Conservation (phyloP, 148 eudicot species). For the Euryodendron excelsum region DNA sequence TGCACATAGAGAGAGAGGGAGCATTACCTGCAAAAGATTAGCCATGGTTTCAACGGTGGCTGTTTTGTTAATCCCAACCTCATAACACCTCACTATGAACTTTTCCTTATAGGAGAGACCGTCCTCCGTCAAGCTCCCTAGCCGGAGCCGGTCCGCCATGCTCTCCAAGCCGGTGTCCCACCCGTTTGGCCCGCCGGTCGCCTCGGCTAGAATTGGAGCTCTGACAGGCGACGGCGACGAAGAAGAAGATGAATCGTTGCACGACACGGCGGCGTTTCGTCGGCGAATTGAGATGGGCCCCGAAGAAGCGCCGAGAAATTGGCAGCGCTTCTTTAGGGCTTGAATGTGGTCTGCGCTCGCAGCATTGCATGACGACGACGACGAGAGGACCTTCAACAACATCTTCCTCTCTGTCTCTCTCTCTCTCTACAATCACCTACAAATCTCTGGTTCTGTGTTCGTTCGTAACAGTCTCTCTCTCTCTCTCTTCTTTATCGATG, state of each 20-base stretch:
- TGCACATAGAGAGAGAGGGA: background rate
- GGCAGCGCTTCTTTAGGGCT: slow-evolving; percentile 37
- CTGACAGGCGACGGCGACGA: slow-evolving; percentile 16
- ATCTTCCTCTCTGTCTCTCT: slow-evolving; percentile 6
- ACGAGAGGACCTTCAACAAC: slow-evolving; percentile 25
- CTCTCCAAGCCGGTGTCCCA: slow-evolving; percentile 19
- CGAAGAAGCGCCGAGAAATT: slow-evolving; percentile 26
- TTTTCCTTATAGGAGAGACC: slow-evolving; percentile 82
- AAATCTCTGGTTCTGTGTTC: background rate
- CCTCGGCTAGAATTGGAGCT: slow-evolving; percentile 24
- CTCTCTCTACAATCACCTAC: background rate
- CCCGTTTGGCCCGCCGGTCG: slow-evolving; percentile 6
- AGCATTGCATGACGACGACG: slow-evolving; percentile 33
- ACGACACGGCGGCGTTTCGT: slow-evolving; percentile 16
- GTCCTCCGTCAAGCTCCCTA: slow-evolving; percentile 76
- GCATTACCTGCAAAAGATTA: slow-evolving; percentile 75
- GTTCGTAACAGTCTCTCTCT: too few relatives aligned
- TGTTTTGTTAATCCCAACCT: slow-evolving; percentile 92
- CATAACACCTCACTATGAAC: slow-evolving; percentile 80
- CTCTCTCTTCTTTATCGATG: too few relatives aligned
- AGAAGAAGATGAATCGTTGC: background rate
- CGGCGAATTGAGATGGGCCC: slow-evolving; percentile 10
- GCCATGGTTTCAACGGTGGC: slow-evolving; percentile 98
- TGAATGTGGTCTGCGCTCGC: slow-evolving; percentile 20
- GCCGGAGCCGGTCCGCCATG: slow-evolving; percentile 63